Percentiles rank a stretch among this genome's conserved stretches.
Conservation (phyloP, 106 monocot genomes). For the Amphibolis antarctica region DNA sequence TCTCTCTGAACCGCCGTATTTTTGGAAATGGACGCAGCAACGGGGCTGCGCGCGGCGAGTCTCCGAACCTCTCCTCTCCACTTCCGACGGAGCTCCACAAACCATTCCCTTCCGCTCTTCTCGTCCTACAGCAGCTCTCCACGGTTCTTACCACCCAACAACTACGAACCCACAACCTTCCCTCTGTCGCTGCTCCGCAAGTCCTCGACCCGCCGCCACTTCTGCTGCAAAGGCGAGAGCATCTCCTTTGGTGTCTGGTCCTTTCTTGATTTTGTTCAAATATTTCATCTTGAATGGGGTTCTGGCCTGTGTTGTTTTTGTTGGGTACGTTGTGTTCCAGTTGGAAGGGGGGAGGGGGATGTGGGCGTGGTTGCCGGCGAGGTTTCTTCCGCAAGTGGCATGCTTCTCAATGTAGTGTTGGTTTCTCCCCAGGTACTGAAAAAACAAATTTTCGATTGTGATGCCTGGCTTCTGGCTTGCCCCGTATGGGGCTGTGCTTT, state of each 20-base stretch:
- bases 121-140: neutral
- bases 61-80: neutral
- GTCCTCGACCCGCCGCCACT: neutral
- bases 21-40: neutral
- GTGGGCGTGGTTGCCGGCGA: neutral
- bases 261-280: neutral
- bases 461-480: neutral
- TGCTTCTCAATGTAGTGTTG: conserved; percentile 8
- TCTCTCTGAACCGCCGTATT: too few relatives aligned
- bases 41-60: neutral
- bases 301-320: neutral
- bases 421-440: conserved; percentile 6
- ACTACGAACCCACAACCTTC: too few relatives aligned
- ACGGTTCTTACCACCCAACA: too few relatives aligned
- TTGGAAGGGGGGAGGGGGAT: neutral
- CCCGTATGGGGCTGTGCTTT: neutral
- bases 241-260: neutral
- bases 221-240: neutral
- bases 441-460: neutral
- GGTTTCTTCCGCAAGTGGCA: neutral
- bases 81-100: neutral
- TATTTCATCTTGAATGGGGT: neutral
- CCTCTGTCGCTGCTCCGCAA: too few relatives aligned
- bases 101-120: neutral
- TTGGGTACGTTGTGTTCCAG: neutral